These are phyloP conservation scores for Pyrrhoderma lamaoense DNA, from an alignment of 1,284 basidiomycete genomes.

Conservation along the genomic window DNA sequence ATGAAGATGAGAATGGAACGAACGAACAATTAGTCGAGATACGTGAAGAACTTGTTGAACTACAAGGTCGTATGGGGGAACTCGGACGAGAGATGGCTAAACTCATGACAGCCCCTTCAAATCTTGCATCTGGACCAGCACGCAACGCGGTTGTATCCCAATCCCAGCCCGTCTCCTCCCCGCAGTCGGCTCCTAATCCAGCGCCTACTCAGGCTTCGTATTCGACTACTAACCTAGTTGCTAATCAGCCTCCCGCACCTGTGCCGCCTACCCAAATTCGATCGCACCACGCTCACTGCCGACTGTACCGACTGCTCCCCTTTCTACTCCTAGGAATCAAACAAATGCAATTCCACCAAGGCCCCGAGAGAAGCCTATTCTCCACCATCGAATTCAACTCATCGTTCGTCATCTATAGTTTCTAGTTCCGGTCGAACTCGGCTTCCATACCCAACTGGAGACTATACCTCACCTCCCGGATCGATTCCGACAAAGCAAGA, in stretches of 20 bases:
- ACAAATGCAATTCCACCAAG: slow-evolving; percentile 28
- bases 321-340: slow-evolving; percentile 29
- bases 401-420: slow-evolving; percentile 31
- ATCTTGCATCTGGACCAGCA: slow-evolving; percentile 47
- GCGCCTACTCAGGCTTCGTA: slow-evolving; percentile 29
- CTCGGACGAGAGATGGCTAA: slow-evolving; percentile 72
- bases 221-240: slow-evolving; percentile 24
- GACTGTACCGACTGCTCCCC: slow-evolving; percentile 12
- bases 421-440: slow-evolving; percentile 39
- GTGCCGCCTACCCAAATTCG: slow-evolving; percentile 10
- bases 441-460: slow-evolving; percentile 72
- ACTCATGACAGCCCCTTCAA: slow-evolving; percentile 48
- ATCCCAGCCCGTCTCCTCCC: slow-evolving; percentile 2
- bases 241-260: slow-evolving; percentile 18
- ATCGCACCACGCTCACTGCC: slow-evolving; percentile 4
- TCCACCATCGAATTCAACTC: slow-evolving; percentile 39
- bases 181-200: slow-evolving; percentile 28
- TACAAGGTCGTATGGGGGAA: slow-evolving; percentile 63
- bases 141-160: slow-evolving; percentile 31
- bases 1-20: slow-evolving; percentile 22
- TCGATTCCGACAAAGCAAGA: slow-evolving; percentile 30
- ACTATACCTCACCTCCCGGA: slow-evolving; percentile 59
- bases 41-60: slow-evolving; percentile 58
- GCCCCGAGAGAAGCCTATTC: slow-evolving; percentile 55
- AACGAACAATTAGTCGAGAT: slow-evolving; percentile 43